A percentile compares a stretch with the other conserved stretches of the same genome.
Conservation (phyloP, 176 grass and related monocot species). For the Thinopyrum elongatum region DNA sequence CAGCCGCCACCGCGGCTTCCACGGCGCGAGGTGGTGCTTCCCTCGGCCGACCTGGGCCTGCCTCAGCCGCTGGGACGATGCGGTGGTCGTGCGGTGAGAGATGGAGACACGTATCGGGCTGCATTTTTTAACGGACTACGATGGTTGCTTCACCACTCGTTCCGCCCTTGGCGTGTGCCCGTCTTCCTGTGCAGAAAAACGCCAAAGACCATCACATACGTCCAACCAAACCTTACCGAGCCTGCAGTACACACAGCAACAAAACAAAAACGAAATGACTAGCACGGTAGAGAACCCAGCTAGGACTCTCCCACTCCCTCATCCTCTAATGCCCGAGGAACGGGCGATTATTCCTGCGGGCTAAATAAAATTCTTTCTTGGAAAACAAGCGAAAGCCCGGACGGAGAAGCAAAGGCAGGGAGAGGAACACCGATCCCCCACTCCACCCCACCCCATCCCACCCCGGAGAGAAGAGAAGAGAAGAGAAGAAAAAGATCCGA, state of each 20-base stretch:
- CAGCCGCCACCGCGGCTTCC: neutral
- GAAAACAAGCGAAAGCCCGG: conserved; percentile 8
- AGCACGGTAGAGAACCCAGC: neutral
- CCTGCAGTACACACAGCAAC: neutral
- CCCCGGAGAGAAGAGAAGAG: too few species aligned
- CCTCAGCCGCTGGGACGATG: neutral
- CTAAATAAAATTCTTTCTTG: conserved; percentile 28
- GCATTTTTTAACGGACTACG: neutral
- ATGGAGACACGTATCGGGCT: neutral
- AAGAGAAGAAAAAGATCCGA: neutral
- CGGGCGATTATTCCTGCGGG: neutral
- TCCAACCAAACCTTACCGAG: too few species aligned
- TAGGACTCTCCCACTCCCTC: neutral
- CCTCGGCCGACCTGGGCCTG: neutral
- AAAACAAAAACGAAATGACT: neutral
- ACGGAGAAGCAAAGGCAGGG: neutral
- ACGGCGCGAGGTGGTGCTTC: neutral
- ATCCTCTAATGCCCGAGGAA: neutral
- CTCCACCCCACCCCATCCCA: neutral
- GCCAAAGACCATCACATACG: too few species aligned
- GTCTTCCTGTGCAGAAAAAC: neutral
- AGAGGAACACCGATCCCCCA: neutral
- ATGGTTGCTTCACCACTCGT: neutral
- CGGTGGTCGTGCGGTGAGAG: neutral
- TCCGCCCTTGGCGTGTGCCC: neutral